Evolutionary conservation across 352 stramenopile genomes (phyloP).

Genomic region (Phytophthora podocarpi): DNA sequence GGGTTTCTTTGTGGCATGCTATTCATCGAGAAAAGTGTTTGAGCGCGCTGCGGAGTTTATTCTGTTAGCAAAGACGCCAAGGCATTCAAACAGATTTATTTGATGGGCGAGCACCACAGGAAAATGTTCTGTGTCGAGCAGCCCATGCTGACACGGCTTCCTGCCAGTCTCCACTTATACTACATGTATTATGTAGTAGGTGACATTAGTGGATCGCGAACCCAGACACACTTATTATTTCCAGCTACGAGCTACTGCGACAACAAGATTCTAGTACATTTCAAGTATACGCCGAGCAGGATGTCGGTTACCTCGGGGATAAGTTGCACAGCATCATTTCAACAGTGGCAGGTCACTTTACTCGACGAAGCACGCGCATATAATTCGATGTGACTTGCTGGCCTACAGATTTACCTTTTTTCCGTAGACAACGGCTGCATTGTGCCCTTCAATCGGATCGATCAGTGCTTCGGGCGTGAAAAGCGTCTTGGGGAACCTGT

Average conservation of each 20-base stretch:
- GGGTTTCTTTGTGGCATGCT: slow-evolving; percentile 62
- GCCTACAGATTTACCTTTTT: slow-evolving; percentile 2
- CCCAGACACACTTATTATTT: no score
- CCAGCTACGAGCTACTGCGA: no score
- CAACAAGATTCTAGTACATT: no score
- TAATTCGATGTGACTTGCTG: neutral
- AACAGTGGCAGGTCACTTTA: neutral
- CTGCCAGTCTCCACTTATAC: neutral
- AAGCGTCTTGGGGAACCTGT: slow-evolving; percentile 31
- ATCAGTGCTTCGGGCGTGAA: neutral
- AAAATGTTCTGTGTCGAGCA: neutral
- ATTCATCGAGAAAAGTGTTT: slow-evolving; percentile 56
- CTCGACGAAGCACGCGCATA: neutral
- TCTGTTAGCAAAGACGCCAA: neutral
- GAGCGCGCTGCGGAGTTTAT: neutral
- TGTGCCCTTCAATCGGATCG: slow-evolving; percentile 2
- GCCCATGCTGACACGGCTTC: neutral
- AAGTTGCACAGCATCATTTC: neutral
- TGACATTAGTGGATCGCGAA: neutral
- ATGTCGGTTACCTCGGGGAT: no score
- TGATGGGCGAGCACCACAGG: no score
- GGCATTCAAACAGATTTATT: neutral
- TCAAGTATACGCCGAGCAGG: no score
- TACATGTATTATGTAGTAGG: neutral
- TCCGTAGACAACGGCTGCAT: neutral